A percentile compares a stretch with the other conserved stretches of the same genome.
These are phyloP conservation scores for Madurella fahalii DNA, from an alignment of 2,329 filamentous ascomycete genomes.

Conservation along the genomic window DNA sequence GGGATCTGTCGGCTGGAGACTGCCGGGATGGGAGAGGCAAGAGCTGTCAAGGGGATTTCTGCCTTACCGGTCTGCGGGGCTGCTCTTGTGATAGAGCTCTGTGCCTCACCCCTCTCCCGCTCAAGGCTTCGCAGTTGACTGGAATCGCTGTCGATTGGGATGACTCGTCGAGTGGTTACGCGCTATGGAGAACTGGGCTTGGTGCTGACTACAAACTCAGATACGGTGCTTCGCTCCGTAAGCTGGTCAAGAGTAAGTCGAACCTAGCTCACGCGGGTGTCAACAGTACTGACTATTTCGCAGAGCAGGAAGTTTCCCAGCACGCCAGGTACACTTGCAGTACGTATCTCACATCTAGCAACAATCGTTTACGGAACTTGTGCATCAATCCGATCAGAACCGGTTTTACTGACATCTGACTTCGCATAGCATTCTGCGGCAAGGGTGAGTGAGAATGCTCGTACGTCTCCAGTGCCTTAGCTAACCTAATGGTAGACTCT, in stretches of 20 bases:
- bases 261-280: neutral
- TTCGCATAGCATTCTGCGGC: conserved; percentile 78
- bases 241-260: conserved; percentile 78
- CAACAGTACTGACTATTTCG: conserved; percentile 7
- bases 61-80: too few relatives aligned
- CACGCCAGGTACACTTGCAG: conserved; percentile 91
- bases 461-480: neutral
- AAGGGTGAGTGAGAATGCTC: conserved; percentile 49
- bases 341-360: conserved; percentile 15
- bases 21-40: neutral
- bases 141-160: neutral
- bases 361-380: neutral
- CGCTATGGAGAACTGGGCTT: neutral
- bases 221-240: conserved; percentile 98
- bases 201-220: conserved; percentile 41
- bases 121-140: neutral
- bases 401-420: conserved; percentile 7
- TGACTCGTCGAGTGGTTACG: conserved; percentile 5
- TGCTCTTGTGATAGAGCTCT: too few relatives aligned
- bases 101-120: neutral
- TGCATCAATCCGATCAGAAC: neutral
- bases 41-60: neutral
- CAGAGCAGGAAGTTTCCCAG: conserved; percentile 95
- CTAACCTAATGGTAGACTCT: conserved; percentile 46
- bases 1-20: neutral